A percentile compares a stretch with the other conserved stretches of the same genome.
Conservation (phyloP, 495 filamentous ascomycete genomes). For the Corynascus novoguineensis region DNA sequence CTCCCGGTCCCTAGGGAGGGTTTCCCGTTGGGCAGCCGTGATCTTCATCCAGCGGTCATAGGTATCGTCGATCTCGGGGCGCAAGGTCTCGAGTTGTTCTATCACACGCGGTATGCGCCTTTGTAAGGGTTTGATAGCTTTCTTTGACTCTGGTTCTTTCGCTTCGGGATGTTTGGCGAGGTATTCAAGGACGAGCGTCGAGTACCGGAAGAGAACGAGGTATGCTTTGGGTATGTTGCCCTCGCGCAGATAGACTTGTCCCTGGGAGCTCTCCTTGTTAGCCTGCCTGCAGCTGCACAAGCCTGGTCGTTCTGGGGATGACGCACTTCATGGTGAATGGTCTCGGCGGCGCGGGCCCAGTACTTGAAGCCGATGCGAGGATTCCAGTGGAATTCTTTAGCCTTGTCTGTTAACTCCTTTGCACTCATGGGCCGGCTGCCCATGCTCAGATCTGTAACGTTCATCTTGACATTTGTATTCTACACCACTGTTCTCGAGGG, state of each 20-base stretch:
- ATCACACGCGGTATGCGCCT: constrained; percentile 28
- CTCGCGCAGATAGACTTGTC: constrained; percentile 71
- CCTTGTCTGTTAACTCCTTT: constrained; percentile 63
- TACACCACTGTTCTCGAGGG: not conserved
- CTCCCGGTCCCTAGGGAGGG: constrained; percentile 7
- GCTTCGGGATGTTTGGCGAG: constrained; percentile 62
- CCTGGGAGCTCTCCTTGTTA: constrained; percentile 22
- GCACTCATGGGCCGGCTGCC: constrained; percentile 58
- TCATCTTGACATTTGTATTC: constrained; percentile 12
- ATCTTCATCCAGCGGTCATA: constrained; percentile 34
- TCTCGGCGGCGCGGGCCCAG: constrained; percentile 77
- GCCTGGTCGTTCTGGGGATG: not conserved
- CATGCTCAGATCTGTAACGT: constrained; percentile 1
- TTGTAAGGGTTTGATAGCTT: constrained; percentile 19
- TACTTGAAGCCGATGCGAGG: constrained; percentile 62
- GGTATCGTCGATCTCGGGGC: constrained; percentile 35
- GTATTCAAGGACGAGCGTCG: constrained; percentile 59
- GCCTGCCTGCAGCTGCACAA: not conserved
- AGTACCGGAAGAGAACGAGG: constrained; percentile 77
- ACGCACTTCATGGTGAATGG: constrained; percentile 70
- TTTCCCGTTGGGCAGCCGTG: constrained; percentile 13
- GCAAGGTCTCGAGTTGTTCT: constrained; percentile 54
- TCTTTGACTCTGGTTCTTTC: constrained; percentile 42
- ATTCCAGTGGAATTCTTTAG: constrained; percentile 75
- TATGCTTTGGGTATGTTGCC: constrained; percentile 83